Evolutionary conservation across 1,284 basidiomycete species (phyloP).

Genomic region (Naganishia sp.): DNA sequence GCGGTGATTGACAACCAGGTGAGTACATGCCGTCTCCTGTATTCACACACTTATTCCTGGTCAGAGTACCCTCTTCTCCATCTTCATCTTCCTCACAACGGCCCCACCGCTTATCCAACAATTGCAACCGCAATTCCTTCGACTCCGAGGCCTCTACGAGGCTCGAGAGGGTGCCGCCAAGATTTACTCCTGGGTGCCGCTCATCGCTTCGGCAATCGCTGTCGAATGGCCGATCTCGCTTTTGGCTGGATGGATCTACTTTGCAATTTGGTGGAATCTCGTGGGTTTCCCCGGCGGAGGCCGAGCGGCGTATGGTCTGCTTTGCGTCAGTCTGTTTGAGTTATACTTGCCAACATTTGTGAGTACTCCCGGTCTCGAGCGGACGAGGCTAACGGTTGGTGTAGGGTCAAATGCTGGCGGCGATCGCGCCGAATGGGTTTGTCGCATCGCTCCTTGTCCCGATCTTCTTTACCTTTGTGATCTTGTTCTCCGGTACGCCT

Average conservation of each 20-base stretch:
- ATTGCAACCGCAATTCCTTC: conserved; percentile 53
- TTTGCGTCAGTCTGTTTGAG: conserved; percentile 21
- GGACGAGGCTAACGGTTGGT: not conserved
- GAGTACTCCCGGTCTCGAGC: not conserved
- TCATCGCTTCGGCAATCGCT: conserved; percentile 4
- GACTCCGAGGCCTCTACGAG: conserved; percentile 51
- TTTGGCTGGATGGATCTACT: conserved; percentile 25
- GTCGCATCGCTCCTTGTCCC: conserved; percentile 26
- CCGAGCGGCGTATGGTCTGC: conserved; percentile 12
- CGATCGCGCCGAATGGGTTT: conserved; percentile 21
- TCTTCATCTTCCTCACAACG: conserved; percentile 32
- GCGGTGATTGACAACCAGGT: conserved; percentile 27
- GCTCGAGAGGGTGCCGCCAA: conserved; percentile 50
- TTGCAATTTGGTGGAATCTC: conserved; percentile 23
- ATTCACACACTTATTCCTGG: not conserved
- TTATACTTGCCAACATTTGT: conserved; percentile 24
- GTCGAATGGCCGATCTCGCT: conserved; percentile 19
- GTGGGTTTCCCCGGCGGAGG: conserved; percentile 22
- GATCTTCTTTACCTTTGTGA: conserved; percentile 26
- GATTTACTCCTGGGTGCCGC: conserved; percentile 42
- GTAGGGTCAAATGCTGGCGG: conserved; percentile 18
- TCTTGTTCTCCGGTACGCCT: conserved; percentile 25
- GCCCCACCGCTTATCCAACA: conserved; percentile 44
- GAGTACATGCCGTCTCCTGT: not conserved
- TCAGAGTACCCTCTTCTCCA: conserved; percentile 19